Evolutionary conservation across 768 basidiomycete species (phyloP), one percentile per base, ranked within the genome.

Genomic region (Naganishia antarctica): DNA sequence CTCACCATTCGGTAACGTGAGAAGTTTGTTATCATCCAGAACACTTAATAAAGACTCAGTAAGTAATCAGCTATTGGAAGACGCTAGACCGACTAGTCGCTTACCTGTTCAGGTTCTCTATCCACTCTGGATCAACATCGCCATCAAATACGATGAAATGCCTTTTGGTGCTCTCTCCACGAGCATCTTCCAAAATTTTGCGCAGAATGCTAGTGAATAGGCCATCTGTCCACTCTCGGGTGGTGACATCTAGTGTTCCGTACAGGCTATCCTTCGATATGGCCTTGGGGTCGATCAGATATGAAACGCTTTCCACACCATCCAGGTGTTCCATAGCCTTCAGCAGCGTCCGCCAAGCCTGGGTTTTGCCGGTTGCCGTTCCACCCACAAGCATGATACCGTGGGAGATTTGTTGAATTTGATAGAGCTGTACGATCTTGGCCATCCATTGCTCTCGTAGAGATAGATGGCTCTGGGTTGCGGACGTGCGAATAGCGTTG

Each of bases 101-200:
- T 59, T 34, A 89, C 96, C 93, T 97, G 80, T 99, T 99, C 79
- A 99, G 79, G 78, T 99, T 99, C 79, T 99, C 96, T 1, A 99
- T 96, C 96, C 96, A 98, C 79, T 99, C 96, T 0, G 94, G 96
- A 81, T 99, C 96, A 45, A 99, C 96, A 71, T 99, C 96, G 64
- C 96, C 96, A 73, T 99, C 96, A 68, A 99, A 99, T 65, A 99
- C 89, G 70, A 99, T 99, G 96, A 94, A 99, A 74, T 98, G 96
- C 32, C 96, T 81, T 80, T 94, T 97, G 18, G 85, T 83, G 75
- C 91, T 96, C 79, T 98, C 96, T 18, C 96, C 96, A 73, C 96
- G 90, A 45, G 97, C 94, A 74, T 98, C 91, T 72, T 99, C 96
- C 53, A 98, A 91, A 67, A 98, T 99, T 79, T 94, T 98, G 59